Evolutionary conservation across 1,284 basidiomycete species (phyloP).

Genomic region (Leccinum pachyderme): DNA sequence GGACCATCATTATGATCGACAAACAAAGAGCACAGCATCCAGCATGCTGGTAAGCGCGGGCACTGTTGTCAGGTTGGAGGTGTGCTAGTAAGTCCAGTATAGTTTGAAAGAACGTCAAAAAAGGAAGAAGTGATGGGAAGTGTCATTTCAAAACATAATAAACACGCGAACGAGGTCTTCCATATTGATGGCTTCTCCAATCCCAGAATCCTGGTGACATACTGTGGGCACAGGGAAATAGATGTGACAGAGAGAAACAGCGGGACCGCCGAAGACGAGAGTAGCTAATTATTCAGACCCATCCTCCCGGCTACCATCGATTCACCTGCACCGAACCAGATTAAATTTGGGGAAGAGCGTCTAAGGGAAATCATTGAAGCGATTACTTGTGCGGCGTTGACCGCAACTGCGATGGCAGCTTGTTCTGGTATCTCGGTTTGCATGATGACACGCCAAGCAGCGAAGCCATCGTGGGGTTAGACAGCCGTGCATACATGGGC

Average conservation of each 20-base stretch:
- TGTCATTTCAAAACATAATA: no score
- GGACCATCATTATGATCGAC: no score
- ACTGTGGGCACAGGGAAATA: no score
- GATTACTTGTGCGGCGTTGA: conserved; percentile 67
- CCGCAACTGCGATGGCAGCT: conserved; percentile 70
- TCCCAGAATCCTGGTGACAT: no score
- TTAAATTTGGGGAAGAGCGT: conserved; percentile 35
- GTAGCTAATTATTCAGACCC: conserved; percentile 58
- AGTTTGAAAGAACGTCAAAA: no score
- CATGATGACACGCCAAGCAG: conserved; percentile 64
- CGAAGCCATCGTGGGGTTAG: conserved; percentile 59
- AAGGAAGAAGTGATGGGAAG: no score
- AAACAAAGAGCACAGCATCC: no score
- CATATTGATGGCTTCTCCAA: no score
- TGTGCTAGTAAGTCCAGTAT: no score
- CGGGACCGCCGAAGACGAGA: conserved; percentile 70
- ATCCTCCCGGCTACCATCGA: conserved; percentile 15
- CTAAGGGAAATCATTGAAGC: conserved; percentile 57
- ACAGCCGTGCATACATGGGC: conserved; percentile 69
- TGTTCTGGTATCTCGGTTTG: conserved; percentile 72
- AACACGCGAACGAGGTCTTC: no score
- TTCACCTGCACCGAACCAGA: conserved; percentile 3
- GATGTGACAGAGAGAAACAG: conserved; percentile 50
- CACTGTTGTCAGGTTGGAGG: no score
- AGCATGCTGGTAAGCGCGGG: no score